Conservation (phyloP, 2,329 filamentous ascomycete species). For the Sclerotinia subarctica region DNA sequence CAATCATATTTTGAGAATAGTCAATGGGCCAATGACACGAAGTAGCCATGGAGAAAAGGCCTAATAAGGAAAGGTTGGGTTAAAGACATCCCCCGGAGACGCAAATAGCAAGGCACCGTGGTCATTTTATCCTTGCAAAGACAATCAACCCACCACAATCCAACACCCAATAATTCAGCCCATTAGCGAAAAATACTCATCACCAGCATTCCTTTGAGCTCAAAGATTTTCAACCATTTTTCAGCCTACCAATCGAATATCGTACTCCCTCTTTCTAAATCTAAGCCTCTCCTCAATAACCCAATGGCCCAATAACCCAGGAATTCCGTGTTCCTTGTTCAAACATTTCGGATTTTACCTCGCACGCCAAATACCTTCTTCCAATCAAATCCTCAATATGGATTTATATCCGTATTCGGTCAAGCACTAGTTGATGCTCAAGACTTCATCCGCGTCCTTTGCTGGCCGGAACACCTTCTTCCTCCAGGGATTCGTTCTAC, state of each 20-base stretch:
- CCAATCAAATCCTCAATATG: slow-evolving; percentile 4
- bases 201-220: neutral
- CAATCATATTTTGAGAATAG: neutral
- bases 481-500: slow-evolving; percentile 8
- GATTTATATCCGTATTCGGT: neutral
- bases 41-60: neutral
- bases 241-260: slow-evolving; percentile 3
- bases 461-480: slow-evolving; percentile 1
- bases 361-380: neutral
- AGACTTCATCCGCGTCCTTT: slow-evolving; percentile 13
- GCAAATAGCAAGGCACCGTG: neutral
- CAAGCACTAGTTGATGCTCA: slow-evolving; percentile 8
- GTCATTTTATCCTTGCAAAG: slow-evolving; percentile 1
- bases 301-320: slow-evolving; percentile 7
- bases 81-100: neutral
- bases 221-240: slow-evolving; percentile 5
- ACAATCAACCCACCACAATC: neutral
- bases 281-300: neutral
- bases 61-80: neutral
- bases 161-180: slow-evolving; percentile 1
- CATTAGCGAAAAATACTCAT: neutral
- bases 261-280: slow-evolving; percentile 1
- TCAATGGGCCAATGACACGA: neutral
- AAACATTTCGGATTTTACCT: neutral
- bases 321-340: slow-evolving; percentile 1